These are phyloP conservation scores for Caloboletus inedulis DNA, from an alignment of 1,284 basidiomycete genomes.

Conservation along the genomic window DNA sequence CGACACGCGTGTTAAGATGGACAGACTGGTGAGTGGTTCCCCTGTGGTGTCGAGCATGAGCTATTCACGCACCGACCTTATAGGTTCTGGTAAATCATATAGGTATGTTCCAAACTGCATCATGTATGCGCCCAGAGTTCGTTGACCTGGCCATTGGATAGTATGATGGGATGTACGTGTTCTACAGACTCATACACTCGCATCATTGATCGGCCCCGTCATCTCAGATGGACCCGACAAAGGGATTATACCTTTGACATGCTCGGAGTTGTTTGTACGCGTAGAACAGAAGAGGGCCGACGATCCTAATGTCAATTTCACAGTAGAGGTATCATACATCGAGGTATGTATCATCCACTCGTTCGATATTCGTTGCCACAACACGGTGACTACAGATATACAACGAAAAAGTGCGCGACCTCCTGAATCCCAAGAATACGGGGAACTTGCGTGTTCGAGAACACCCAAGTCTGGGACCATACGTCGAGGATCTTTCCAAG, in stretches of 20 bases:
- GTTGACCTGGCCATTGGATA: conserved; percentile 33
- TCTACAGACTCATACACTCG: conserved; percentile 19
- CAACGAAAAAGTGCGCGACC: conserved; percentile 97
- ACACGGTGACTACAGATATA: conserved; percentile 63
- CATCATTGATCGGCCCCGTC: conserved; percentile 13
- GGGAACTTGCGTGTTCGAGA: conserved; percentile 96
- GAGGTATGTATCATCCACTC: conserved; percentile 51
- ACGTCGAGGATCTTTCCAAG: conserved; percentile 96
- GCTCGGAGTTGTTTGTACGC: conserved; percentile 86
- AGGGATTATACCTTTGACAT: conserved; percentile 96
- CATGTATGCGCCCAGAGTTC: background rate
- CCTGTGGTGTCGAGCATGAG: background rate
- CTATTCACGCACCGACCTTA: conserved; percentile 14
- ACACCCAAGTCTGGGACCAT: conserved; percentile 92
- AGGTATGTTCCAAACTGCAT: conserved; percentile 49
- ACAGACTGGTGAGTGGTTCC: conserved; percentile 68
- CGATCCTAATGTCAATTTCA: conserved; percentile 76
- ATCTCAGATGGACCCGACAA: conserved; percentile 87
- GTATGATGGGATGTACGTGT: conserved; percentile 97
- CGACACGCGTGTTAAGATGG: conserved; percentile 54
- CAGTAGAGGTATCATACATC: conserved; percentile 97
- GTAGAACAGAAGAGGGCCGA: conserved; percentile 63
- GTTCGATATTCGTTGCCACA: background rate
- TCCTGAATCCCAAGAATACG: conserved; percentile 96
- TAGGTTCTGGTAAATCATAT: conserved; percentile 87